Conservation (phyloP, 257 asterid species). For the Fraxinus anomala region DNA sequence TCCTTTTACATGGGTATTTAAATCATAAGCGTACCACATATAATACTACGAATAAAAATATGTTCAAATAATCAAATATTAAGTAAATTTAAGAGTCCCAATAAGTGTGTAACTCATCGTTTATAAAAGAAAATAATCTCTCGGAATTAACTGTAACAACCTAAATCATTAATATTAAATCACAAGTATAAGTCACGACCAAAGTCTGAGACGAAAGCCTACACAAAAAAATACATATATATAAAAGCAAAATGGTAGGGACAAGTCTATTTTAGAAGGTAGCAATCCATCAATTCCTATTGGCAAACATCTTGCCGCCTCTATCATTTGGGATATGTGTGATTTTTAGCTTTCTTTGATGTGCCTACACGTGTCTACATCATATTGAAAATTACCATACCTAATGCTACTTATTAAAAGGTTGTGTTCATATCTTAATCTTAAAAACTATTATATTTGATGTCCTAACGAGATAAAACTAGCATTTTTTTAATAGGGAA, state of each 20-base stretch:
- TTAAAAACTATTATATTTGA: constrained; percentile 5
- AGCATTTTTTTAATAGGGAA: too few species aligned
- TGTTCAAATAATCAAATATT: too few species aligned
- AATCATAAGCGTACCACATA: too few species aligned
- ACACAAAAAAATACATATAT: not conserved
- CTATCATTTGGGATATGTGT: constrained; percentile 23
- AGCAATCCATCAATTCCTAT: constrained; percentile 11
- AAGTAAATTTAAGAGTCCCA: too few species aligned
- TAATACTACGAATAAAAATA: too few species aligned
- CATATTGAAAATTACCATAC: constrained; percentile 11
- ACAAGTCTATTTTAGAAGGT: not conserved
- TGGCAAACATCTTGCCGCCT: not conserved
- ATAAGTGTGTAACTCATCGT: too few species aligned
- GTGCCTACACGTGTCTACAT: constrained; percentile 29
- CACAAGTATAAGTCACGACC: too few species aligned
- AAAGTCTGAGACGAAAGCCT: too few species aligned
- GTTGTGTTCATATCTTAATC: constrained; percentile 3
- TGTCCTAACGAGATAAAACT: not conserved
- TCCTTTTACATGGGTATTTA: too few species aligned
- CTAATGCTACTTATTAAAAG: constrained; percentile 21
- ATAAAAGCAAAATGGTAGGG: not conserved
- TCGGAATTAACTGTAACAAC: too few species aligned
- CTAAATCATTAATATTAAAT: too few species aligned
- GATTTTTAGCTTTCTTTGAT: constrained; percentile 23
- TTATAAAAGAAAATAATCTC: too few species aligned